Evolutionary conservation across 306 rosid species (phyloP).

Genomic region (Medicago truncatula): DNA sequence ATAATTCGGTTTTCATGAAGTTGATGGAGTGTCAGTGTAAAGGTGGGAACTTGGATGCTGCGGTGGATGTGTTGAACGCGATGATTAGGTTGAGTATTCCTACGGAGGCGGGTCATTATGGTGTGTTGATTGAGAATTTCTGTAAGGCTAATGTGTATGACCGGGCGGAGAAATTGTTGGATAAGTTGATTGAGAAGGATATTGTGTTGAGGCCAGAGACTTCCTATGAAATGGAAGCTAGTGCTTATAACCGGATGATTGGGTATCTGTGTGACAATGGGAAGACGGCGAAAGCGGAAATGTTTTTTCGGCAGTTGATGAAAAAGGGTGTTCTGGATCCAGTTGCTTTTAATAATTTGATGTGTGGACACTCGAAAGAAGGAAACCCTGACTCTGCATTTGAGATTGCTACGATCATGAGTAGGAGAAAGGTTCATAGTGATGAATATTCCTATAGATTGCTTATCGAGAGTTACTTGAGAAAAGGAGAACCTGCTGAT

Average conservation of each 20-base stretch:
- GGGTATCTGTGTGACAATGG: slow-evolving; percentile 75
- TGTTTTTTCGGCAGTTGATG: slow-evolving; percentile 78
- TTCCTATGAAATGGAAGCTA: slow-evolving; percentile 70
- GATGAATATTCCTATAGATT: slow-evolving; percentile 71
- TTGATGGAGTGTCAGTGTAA: slow-evolving; percentile 68
- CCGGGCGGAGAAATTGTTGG: slow-evolving; percentile 72
- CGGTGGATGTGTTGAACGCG: slow-evolving; percentile 71
- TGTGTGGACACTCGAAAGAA: slow-evolving; percentile 84
- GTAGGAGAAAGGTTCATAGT: slow-evolving; percentile 72
- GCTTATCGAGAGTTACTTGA: slow-evolving; percentile 80
- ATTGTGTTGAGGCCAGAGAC: slow-evolving; percentile 70
- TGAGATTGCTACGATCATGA: slow-evolving; percentile 89
- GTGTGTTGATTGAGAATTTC: slow-evolving; percentile 77
- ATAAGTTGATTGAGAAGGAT: slow-evolving; percentile 83
- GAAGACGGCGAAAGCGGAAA: slow-evolving; percentile 76
- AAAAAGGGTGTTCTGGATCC: slow-evolving; percentile 83
- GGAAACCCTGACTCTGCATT: slow-evolving; percentile 84
- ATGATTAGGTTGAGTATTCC: slow-evolving; percentile 87
- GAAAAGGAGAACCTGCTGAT: slow-evolving; percentile 90
- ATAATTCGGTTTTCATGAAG: slow-evolving; percentile 66
- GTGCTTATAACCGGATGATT: slow-evolving; percentile 80
- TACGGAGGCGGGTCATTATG: slow-evolving; percentile 88
- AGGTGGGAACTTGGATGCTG: slow-evolving; percentile 81
- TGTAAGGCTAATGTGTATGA: slow-evolving; percentile 75
- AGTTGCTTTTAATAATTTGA: slow-evolving; percentile 75